These are phyloP conservation scores for Cercospora sojina DNA, from an alignment of 2,329 filamentous ascomycete species.

Conservation along the genomic window DNA sequence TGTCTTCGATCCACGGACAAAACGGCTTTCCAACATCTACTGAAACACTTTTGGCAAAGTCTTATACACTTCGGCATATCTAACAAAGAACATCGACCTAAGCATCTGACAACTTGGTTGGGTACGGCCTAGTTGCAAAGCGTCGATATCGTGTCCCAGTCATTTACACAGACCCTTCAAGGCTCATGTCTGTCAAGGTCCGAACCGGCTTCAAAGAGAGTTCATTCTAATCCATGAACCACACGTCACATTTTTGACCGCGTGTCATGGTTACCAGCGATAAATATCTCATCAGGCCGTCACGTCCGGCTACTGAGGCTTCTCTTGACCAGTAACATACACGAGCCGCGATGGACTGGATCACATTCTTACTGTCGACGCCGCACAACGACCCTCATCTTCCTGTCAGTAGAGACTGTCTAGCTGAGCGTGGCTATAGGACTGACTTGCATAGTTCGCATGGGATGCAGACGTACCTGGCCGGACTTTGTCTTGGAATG, in stretches of 20 bases:
- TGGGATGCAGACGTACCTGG: neutral
- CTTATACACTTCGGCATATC: neutral
- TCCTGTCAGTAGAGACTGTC: neutral
- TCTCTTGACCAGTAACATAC: neutral
- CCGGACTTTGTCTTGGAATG: conserved; percentile 1
- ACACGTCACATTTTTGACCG: neutral
- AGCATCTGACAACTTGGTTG: neutral
- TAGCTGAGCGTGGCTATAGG: neutral
- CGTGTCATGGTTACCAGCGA: neutral
- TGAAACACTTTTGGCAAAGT: neutral
- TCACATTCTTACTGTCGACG: neutral
- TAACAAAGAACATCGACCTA: neutral
- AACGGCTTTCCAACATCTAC: neutral
- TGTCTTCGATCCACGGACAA: neutral
- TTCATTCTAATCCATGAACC: neutral
- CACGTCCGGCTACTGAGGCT: neutral
- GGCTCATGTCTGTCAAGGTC: neutral
- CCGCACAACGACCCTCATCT: neutral
- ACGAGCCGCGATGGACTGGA: neutral
- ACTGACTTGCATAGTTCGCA: neutral
- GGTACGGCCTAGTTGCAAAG: neutral
- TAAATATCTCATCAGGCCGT: neutral
- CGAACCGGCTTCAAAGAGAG: neutral
- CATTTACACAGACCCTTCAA: neutral
- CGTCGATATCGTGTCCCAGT: neutral